These are phyloP conservation scores for Fusarium redolens DNA, from an alignment of 2,329 filamentous ascomycete genomes.

Conservation along the genomic window DNA sequence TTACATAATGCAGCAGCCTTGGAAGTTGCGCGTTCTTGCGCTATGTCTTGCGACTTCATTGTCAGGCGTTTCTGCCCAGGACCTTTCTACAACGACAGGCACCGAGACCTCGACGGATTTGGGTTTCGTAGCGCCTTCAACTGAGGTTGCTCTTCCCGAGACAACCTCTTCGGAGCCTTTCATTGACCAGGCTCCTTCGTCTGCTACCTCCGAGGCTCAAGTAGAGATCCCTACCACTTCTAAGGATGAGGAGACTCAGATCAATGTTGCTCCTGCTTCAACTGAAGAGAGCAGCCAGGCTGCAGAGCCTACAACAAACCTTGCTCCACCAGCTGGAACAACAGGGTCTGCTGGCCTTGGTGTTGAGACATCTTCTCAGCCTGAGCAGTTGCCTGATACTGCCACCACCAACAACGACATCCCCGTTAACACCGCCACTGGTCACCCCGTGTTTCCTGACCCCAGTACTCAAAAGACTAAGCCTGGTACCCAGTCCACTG, in stretches of 20 bases:
- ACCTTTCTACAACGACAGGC: background rate
- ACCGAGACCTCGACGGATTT: background rate
- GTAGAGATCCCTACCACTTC: background rate
- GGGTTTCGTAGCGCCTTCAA: background rate
- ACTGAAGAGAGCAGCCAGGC: background rate
- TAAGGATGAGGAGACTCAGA: background rate
- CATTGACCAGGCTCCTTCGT: background rate
- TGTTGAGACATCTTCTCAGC: background rate
- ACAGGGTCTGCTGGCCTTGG: background rate
- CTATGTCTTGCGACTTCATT: background rate
- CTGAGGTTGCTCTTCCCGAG: background rate
- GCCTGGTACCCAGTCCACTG: background rate
- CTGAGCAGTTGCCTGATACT: background rate
- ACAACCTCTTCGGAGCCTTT: background rate
- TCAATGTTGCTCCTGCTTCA: background rate
- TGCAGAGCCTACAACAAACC: background rate
- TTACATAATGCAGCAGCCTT: slow-evolving; percentile 1
- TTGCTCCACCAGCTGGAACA: background rate
- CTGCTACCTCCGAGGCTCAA: background rate
- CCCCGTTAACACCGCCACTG: background rate
- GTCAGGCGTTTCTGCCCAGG: background rate
- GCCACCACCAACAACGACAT: background rate
- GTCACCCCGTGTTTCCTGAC: background rate
- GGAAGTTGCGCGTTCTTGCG: slow-evolving; percentile 18
- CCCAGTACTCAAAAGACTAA: background rate